A percentile compares a stretch with the other conserved stretches of the same genome.
Evolutionary conservation across 805 yeast species (phyloP).

Genomic region (Lipomyces spencermartinsiae): DNA sequence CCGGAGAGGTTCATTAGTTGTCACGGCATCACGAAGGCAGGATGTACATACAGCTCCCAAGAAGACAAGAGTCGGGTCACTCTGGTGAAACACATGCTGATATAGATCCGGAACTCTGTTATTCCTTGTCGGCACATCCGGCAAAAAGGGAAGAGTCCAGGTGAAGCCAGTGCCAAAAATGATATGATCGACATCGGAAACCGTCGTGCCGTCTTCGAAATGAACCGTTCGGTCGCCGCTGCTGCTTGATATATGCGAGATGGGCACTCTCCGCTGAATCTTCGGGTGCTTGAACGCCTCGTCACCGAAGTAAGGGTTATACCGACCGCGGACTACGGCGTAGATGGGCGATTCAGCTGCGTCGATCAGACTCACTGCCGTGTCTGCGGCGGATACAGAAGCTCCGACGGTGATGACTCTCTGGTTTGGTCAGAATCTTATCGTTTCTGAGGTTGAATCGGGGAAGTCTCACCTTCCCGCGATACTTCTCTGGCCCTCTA

Average conservation of each 20-base stretch:
- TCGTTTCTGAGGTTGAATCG: background rate
- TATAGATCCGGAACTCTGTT: constrained; percentile 2
- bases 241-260: constrained; percentile 1
- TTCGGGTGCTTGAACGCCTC: constrained; percentile 1
- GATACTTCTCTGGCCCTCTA: constrained; percentile 2
- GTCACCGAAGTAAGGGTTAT: constrained; percentile 4
- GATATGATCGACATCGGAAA: constrained; percentile 1
- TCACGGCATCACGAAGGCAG: background rate
- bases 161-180: constrained; percentile 1
- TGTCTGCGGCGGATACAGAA: constrained; percentile 5
- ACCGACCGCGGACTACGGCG: constrained; percentile 4
- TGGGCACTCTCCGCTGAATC: constrained; percentile 1
- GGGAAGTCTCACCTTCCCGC: background rate
- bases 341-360: background rate
- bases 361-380: constrained; percentile 5
- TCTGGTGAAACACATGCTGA: constrained; percentile 2
- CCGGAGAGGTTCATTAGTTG: background rate
- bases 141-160: constrained; percentile 3
- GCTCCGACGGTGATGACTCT: constrained; percentile 3
- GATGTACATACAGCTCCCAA: constrained; percentile 4
- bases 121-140: constrained; percentile 3
- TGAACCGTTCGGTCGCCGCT: background rate
- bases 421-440: background rate
- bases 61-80: constrained; percentile 2
- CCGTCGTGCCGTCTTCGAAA: background rate